Evolutionary conservation across 2,329 filamentous ascomycete species (phyloP), one percentile per base, ranked within the genome.

Genomic region (Anthostomella pinea): DNA sequence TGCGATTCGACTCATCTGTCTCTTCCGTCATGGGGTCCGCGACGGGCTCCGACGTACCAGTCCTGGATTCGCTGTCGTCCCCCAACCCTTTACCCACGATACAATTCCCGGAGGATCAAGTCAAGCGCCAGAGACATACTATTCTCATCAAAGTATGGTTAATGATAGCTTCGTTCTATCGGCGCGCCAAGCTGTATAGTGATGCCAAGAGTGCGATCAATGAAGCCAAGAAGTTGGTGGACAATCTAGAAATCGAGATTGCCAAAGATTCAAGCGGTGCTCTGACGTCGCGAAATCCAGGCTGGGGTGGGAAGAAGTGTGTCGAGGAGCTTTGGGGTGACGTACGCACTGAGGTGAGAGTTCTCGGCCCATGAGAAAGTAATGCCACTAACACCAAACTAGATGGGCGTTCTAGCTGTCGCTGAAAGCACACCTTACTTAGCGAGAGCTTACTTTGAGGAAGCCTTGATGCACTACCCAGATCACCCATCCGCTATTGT

Each of bases 241-340:
- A 83, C 47, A 68, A 66, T 0, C 72, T 95, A 8, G 87, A 95
- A 61, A 62, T 68, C 1, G 81, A 90, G 30, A 67, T 83, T 1
- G 65, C 73, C 1, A 75, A 70, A 35, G 79, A 85, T 30, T 70
- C 77, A 3, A 79, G 79, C 1, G 83, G 77, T 22, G 75, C 76
- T 11, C 72, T 77, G 30, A 74, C 77, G 6, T 73, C 86, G 24
- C 76, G 76, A 34, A 67, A 80, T 27, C 73, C 77, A 14, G 80
- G 81, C 8, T 96, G 88, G 88, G 88, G 84, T 18, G 79, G 83
- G 44, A 79, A 79, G 28, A 91, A 86, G 66, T 88, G 85, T 53
- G 77, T 89, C 5, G 88, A 94, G 57, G 85, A 88, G 60, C 67
- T 94, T 29, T 87, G 84, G 83, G 89, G 77, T 19, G 90, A 97